Percentiles rank a stretch among this genome's conserved stretches.
These are phyloP conservation scores for Suhomyces emberorum DNA, from an alignment of 805 yeast species.

Conservation along the genomic window DNA sequence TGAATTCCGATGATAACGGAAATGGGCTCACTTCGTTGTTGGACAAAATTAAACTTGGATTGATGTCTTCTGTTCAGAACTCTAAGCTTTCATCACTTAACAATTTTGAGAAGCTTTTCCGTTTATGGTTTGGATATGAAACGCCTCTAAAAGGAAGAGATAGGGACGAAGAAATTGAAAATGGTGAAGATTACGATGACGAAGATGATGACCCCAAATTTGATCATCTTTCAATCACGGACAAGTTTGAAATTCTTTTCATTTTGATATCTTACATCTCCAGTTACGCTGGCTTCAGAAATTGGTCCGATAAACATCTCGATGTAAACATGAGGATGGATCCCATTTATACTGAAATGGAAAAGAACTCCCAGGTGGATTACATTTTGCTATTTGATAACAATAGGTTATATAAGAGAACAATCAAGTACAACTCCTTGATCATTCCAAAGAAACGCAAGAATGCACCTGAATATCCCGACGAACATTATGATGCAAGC, in stretches of 20 bases:
- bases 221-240: constrained; percentile 38
- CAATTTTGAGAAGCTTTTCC: constrained; percentile 32
- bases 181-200: constrained; percentile 14
- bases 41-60: constrained; percentile 41
- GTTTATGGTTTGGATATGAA: constrained; percentile 31
- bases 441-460: constrained; percentile 35
- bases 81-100: constrained; percentile 25
- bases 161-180: constrained; percentile 17
- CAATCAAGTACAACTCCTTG: constrained; percentile 21
- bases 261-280: constrained; percentile 43
- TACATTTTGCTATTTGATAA: constrained; percentile 46
- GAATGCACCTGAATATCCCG: constrained; percentile 32
- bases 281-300: constrained; percentile 43
- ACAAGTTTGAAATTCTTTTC: constrained; percentile 50
- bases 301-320: constrained; percentile 41
- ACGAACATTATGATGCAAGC: constrained; percentile 20
- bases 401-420: constrained; percentile 48
- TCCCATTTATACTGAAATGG: constrained; percentile 5
- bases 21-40: constrained; percentile 24
- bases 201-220: constrained; percentile 28
- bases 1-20: constrained; percentile 2
- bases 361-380: constrained; percentile 20
- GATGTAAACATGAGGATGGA: constrained; percentile 24
- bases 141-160: constrained; percentile 32
- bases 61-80: constrained; percentile 41